Evolutionary conservation across 2,329 filamentous ascomycete genomes (phyloP).

Genomic region (Calycina herbarum): DNA sequence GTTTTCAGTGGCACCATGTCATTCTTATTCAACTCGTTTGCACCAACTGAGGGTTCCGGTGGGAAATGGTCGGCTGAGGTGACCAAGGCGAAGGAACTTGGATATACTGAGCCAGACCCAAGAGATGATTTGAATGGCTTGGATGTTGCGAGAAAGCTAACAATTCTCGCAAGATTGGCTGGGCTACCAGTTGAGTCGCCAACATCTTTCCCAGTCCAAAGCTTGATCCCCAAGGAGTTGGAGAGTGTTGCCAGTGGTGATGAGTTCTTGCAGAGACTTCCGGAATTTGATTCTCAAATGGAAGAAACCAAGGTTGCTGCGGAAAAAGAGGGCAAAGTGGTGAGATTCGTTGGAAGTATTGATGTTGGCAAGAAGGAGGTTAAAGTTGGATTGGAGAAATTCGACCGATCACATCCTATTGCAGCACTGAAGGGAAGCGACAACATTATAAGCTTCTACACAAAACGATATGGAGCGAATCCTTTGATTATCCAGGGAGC

Average conservation of each 20-base stretch:
- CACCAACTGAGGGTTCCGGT: slow-evolving; percentile 72
- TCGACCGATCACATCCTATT: slow-evolving; percentile 85
- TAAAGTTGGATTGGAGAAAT: slow-evolving; percentile 90
- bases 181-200: slow-evolving; percentile 81
- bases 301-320: slow-evolving; percentile 83
- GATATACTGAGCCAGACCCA: slow-evolving; percentile 88
- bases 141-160: slow-evolving; percentile 93
- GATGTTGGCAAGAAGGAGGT: slow-evolving; percentile 79
- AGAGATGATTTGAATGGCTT: slow-evolving; percentile 84
- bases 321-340: slow-evolving; percentile 83
- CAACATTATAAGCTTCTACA: slow-evolving; percentile 99
- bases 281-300: slow-evolving; percentile 87
- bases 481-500: slow-evolving; percentile 94
- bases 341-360: slow-evolving; percentile 91
- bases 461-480: slow-evolving; percentile 86
- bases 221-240: slow-evolving; percentile 84
- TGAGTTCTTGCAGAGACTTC: slow-evolving; percentile 80
- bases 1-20: slow-evolving; percentile 98
- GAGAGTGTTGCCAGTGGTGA: slow-evolving; percentile 75
- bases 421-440: slow-evolving; percentile 94
- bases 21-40: slow-evolving; percentile 97
- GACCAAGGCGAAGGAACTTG: slow-evolving; percentile 84
- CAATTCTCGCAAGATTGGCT: slow-evolving; percentile 84
- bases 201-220: slow-evolving; percentile 89
- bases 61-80: slow-evolving; percentile 92